phyloP scores from a whole-genome alignment of 2,329 filamentous ascomycete genomes.

The Epichloe brachyelytri region DNA sequence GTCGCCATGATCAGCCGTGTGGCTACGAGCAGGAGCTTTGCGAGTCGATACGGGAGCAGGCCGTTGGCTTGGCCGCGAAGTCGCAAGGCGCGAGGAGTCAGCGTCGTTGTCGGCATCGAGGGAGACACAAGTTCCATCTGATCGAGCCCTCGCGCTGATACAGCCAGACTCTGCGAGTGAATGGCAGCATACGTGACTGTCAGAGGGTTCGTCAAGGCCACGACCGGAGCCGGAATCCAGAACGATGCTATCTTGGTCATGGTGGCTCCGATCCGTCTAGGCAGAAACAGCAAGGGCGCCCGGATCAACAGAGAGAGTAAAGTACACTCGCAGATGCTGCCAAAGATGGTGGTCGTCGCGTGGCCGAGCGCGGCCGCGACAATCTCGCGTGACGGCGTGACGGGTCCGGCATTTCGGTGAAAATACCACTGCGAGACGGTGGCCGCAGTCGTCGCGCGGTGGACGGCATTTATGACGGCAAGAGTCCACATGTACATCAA shows the following conservation, averaged over 20 bases:
- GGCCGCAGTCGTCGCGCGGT: constrained; percentile 82
- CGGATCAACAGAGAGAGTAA: constrained; percentile 69
- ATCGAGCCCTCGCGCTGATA: constrained; percentile 65
- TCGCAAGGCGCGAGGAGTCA: constrained; percentile 42
- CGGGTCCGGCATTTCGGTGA: constrained; percentile 71
- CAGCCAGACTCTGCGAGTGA: constrained; percentile 70
- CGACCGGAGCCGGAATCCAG: constrained; percentile 73
- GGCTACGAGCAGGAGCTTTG: constrained; percentile 83
- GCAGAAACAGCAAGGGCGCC: constrained; percentile 73
- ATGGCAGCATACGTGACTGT: constrained; percentile 89
- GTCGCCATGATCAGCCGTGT: constrained; percentile 85
- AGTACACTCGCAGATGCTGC: constrained; percentile 81
- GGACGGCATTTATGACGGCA: constrained; percentile 73
- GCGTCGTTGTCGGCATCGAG: constrained; percentile 58
- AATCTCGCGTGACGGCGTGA: constrained; percentile 65
- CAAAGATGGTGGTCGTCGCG: constrained; percentile 75
- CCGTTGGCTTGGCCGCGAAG: constrained; percentile 32
- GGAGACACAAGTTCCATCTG: constrained; percentile 72
- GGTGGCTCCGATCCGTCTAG: constrained; percentile 50
- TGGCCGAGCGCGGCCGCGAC: constrained; percentile 74
- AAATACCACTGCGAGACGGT: constrained; percentile 99
- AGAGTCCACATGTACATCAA: constrained; percentile 94
- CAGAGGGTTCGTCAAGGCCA: constrained; percentile 78
- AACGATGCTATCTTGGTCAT: constrained; percentile 64
- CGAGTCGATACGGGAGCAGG: constrained; percentile 76